These are phyloP conservation scores for Rhodosporidiobolus odoratus DNA, from an alignment of 768 basidiomycete genomes.

Conservation along the genomic window DNA sequence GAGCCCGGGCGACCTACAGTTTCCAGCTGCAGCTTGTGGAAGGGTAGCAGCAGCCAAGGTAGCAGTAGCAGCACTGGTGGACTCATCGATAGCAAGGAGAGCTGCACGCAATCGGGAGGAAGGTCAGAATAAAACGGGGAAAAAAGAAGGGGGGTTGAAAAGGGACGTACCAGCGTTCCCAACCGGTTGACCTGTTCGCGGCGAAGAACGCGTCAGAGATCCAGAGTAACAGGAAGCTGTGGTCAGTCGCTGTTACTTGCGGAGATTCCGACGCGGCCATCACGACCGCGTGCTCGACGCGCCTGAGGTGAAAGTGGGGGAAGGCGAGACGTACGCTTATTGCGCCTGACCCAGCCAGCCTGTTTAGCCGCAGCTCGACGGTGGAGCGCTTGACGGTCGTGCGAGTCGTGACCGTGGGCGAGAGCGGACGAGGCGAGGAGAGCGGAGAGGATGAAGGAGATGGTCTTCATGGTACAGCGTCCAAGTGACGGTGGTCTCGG, in stretches of 20 bases:
- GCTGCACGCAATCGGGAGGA: neutral
- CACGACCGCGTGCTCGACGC: neutral
- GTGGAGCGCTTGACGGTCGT: slow-evolving; percentile 10
- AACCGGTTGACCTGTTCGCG: too few species aligned
- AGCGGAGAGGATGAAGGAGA: too few species aligned
- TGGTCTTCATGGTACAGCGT: too few species aligned
- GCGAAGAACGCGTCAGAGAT: too few species aligned
- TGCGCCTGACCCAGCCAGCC: neutral
- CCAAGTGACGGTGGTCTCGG: too few species aligned
- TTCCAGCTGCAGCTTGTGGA: too few species aligned
- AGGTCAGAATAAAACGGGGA: too few species aligned
- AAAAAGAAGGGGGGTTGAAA: too few species aligned
- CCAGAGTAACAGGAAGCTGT: neutral
- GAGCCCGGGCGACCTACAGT: too few species aligned
- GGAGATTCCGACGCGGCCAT: too few species aligned
- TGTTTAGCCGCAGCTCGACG: neutral
- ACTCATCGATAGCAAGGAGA: neutral
- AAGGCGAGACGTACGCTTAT: neutral
- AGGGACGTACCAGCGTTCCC: too few species aligned
- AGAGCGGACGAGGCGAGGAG: slow-evolving; percentile 8
- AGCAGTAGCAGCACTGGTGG: neutral
- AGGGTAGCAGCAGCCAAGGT: neutral
- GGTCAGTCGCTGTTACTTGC: too few species aligned
- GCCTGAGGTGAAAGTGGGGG: neutral
- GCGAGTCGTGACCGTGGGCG: neutral